These are phyloP conservation scores for Waltergamsia citrina DNA, from an alignment of 2,329 filamentous ascomycete species.

Conservation along the genomic window DNA sequence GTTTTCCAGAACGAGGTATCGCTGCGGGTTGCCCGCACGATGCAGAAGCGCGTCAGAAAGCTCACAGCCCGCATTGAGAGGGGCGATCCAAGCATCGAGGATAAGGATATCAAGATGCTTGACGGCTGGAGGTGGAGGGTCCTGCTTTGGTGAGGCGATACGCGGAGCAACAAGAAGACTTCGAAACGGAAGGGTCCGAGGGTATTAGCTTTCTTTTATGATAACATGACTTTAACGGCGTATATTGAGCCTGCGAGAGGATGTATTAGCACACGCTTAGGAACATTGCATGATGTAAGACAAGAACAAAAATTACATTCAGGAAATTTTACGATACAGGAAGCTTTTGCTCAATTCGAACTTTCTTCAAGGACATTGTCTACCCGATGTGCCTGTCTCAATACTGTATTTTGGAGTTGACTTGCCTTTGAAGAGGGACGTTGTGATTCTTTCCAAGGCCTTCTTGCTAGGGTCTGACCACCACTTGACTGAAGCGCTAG, in stretches of 20 bases:
- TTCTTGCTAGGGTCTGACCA: too few species aligned
- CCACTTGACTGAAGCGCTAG: too few species aligned
- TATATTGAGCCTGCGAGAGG: constrained; percentile 10
- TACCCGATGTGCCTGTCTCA: too few species aligned
- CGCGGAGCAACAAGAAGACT: background rate
- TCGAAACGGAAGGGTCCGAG: background rate
- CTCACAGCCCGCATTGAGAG: constrained; percentile 36
- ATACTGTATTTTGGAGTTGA: background rate
- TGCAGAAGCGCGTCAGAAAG: constrained; percentile 38
- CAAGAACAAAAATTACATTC: too few species aligned
- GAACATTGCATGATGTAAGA: too few species aligned
- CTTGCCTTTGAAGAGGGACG: too few species aligned
- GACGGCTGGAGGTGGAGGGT: constrained; percentile 49
- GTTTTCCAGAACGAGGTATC: constrained; percentile 51
- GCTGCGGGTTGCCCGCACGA: constrained; percentile 41
- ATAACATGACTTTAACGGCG: constrained; percentile 21
- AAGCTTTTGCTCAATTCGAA: too few species aligned
- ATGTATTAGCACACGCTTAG: too few species aligned
- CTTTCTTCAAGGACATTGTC: too few species aligned
- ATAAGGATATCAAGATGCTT: constrained; percentile 38
- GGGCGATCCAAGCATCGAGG: constrained; percentile 33
- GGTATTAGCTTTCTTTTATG: constrained; percentile 9
- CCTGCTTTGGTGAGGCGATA: constrained; percentile 31
- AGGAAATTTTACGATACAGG: too few species aligned
- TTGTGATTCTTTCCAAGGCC: too few species aligned